Conservation (phyloP, 208 protist species). For the Herpetomonas muscarum region DNA sequence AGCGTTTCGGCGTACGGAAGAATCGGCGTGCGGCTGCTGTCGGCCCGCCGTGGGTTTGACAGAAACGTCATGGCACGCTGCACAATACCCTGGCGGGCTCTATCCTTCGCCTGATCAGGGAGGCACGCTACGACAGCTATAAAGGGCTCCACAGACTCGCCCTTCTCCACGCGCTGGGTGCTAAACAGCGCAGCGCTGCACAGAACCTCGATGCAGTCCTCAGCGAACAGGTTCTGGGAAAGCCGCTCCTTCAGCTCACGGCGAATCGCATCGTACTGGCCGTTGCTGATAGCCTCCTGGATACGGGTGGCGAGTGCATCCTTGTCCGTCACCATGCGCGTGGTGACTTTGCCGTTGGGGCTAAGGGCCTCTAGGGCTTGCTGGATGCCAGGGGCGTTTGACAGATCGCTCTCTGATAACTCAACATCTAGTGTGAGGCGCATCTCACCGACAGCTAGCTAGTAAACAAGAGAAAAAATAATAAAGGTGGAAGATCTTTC, state of each 20-base stretch:
- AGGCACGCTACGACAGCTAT: slow-evolving; percentile 53
- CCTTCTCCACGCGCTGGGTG: slow-evolving; percentile 43
- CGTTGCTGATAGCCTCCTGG: slow-evolving; percentile 39
- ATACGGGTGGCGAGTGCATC: slow-evolving; percentile 41
- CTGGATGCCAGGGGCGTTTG: slow-evolving; percentile 38
- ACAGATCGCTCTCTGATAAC: slow-evolving; percentile 54
- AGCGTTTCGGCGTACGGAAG: slow-evolving; percentile 79
- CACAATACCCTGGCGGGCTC: slow-evolving; percentile 59
- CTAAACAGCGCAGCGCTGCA: slow-evolving; percentile 70
- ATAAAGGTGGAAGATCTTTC: too few species aligned
- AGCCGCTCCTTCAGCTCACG: slow-evolving; percentile 61
- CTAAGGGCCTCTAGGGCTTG: slow-evolving; percentile 45
- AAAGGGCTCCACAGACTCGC: slow-evolving; percentile 56
- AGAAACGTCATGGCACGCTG: slow-evolving; percentile 66
- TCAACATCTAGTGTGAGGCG: slow-evolving; percentile 79
- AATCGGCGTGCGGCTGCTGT: slow-evolving; percentile 70
- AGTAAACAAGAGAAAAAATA: slow-evolving; percentile 1
- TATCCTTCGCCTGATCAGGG: slow-evolving; percentile 32
- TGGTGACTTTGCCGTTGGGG: slow-evolving; percentile 25
- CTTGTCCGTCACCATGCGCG: slow-evolving; percentile 67
- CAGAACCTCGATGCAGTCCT: slow-evolving; percentile 62
- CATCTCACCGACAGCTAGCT: slow-evolving; percentile 24
- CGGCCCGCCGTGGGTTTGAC: slow-evolving; percentile 56
- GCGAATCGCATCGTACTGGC: slow-evolving; percentile 48
- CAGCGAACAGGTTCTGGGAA: slow-evolving; percentile 27